These are phyloP conservation scores for Penicillium verrucosum DNA, from an alignment of 2,329 filamentous ascomycete genomes.

Conservation along the genomic window DNA sequence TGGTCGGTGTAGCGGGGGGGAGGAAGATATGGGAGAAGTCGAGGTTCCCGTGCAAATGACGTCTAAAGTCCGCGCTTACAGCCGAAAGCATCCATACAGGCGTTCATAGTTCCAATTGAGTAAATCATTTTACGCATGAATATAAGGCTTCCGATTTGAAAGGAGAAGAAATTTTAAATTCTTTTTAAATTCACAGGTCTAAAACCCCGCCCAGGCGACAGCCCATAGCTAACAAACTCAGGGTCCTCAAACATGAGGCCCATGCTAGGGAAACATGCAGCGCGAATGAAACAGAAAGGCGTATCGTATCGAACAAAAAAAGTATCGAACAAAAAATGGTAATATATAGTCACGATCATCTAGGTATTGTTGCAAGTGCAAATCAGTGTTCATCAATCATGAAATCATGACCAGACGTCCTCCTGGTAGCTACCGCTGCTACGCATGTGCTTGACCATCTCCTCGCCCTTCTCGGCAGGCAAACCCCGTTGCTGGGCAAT, in stretches of 20 bases:
- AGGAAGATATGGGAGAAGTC: not conserved
- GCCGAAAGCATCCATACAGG: constrained; percentile 11
- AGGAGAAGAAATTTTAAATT: not conserved
- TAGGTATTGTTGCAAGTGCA: constrained; percentile 24
- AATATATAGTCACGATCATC: constrained; percentile 28
- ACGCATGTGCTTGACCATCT: constrained; percentile 96
- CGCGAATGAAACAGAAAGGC: constrained; percentile 5
- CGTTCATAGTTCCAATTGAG: not conserved
- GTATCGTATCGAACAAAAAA: constrained; percentile 12
- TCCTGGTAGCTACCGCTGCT: constrained; percentile 94
- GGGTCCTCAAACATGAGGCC: constrained; percentile 1
- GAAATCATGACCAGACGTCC: constrained; percentile 61
- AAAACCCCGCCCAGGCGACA: not conserved
- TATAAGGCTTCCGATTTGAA: not conserved
- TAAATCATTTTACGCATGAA: not conserved
- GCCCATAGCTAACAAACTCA: not conserved
- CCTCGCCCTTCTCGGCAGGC: constrained; percentile 82
- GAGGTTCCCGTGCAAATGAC: constrained; percentile 5
- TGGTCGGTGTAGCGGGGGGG: not conserved
- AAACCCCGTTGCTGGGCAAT: constrained; percentile 80
- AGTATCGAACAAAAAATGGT: constrained; percentile 13
- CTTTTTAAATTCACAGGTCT: constrained; percentile 14
- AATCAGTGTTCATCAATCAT: constrained; percentile 13
- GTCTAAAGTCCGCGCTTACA: constrained; percentile 14
- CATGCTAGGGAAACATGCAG: constrained; percentile 12